These are phyloP conservation scores for Cutaneotrichosporon sp. DNA, from an alignment of 1,284 basidiomycete species.

Conservation along the genomic window DNA sequence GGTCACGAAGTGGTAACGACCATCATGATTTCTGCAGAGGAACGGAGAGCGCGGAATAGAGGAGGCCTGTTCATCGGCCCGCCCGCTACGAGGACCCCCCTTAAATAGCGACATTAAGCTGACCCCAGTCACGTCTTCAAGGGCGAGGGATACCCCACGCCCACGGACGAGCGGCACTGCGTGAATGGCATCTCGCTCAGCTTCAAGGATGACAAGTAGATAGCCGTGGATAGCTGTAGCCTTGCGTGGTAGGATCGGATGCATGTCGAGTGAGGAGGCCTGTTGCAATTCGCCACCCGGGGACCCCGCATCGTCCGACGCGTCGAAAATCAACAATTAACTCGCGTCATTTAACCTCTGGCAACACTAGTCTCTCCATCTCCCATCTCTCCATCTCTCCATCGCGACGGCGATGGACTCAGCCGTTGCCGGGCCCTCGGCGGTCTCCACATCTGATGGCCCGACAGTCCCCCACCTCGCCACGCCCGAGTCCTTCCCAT, in stretches of 20 bases:
- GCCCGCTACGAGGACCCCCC: neutral
- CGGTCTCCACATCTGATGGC: neutral
- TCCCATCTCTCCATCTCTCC: neutral
- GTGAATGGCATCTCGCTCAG: conserved; percentile 84
- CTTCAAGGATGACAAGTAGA: conserved; percentile 59
- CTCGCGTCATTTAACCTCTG: too few species aligned
- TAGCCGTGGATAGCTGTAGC: too few species aligned
- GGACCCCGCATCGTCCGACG: conserved; percentile 6
- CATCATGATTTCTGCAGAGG: too few species aligned
- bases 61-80: too few species aligned
- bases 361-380: too few species aligned
- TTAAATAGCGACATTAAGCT: neutral
- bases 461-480: conserved; percentile 31
- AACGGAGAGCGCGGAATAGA: too few species aligned
- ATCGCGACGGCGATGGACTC: neutral
- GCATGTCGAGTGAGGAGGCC: neutral
- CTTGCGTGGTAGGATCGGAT: conserved; percentile 4
- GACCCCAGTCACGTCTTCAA: conserved; percentile 68
- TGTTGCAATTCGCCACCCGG: conserved; percentile 4
- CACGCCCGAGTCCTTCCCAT: conserved; percentile 64
- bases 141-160: conserved; percentile 62
- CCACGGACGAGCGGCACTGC: conserved; percentile 57
- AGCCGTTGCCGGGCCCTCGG: neutral
- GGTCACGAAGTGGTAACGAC: too few species aligned
- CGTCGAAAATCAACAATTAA: conserved; percentile 11